A percentile compares a stretch with the other conserved stretches of the same genome.
Conservation (phyloP, 305 asterid species). For the Fraxinus floribunda region DNA sequence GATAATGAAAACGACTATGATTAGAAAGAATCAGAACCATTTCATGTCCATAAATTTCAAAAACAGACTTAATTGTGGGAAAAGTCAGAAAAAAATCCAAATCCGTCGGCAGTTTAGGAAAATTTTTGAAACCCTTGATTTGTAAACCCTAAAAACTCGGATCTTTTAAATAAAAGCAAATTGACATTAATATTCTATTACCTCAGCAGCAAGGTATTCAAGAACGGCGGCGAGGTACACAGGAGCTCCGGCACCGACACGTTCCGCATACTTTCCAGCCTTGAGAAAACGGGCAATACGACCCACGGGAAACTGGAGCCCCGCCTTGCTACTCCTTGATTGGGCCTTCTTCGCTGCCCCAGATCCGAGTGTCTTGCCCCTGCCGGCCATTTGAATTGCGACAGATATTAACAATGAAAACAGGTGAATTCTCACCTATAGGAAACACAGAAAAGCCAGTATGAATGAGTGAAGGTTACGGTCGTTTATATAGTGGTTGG, state of each 20-base stretch:
- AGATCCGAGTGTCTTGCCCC: slow-evolving; percentile 70
- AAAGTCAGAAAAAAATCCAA: not conserved
- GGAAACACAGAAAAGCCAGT: not conserved
- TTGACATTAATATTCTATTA: not conserved
- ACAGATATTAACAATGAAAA: not conserved
- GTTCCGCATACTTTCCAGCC: slow-evolving; percentile 78
- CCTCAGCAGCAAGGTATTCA: slow-evolving; percentile 83
- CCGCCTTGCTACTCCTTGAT: slow-evolving; percentile 74
- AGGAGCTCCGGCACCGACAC: slow-evolving; percentile 77
- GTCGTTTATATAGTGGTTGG: not conserved
- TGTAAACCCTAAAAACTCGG: not conserved
- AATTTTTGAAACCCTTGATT: not conserved
- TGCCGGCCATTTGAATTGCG: slow-evolving; percentile 58
- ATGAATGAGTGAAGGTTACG: not conserved
- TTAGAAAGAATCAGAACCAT: not conserved
- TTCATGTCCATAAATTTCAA: not conserved
- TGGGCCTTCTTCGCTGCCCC: slow-evolving; percentile 62
- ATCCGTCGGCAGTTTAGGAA: not conserved
- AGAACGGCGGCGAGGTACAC: slow-evolving; percentile 80
- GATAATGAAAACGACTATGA: not conserved
- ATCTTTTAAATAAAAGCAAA: not conserved
- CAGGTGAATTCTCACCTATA: not conserved
- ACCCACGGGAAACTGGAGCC: slow-evolving; percentile 82
- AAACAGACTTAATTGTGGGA: not conserved
- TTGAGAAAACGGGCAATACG: slow-evolving; percentile 78